These are phyloP conservation scores for Entomortierella lignicola DNA, from an alignment of 192 early-diverging fungal genomes.

Conservation along the genomic window DNA sequence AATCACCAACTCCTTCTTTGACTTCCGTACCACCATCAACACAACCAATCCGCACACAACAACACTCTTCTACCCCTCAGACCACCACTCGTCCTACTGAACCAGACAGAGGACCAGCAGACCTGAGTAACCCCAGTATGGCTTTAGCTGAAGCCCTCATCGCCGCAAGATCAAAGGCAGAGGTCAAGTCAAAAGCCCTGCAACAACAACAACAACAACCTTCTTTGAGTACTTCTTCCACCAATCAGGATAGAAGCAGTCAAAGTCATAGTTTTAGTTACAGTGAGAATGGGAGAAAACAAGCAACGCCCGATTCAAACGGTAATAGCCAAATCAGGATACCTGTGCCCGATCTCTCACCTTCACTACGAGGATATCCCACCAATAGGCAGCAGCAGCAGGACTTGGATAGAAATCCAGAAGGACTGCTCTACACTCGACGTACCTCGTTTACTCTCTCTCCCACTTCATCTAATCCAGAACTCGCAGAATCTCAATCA, in stretches of 20 bases:
- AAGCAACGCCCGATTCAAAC: conserved; percentile 9
- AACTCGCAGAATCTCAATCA: conserved; percentile 37
- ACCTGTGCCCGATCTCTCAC: conserved; percentile 43
- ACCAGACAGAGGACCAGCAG: conserved; percentile 47
- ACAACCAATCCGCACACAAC: conserved; percentile 13
- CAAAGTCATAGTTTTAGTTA: not conserved
- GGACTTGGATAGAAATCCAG: conserved; percentile 15
- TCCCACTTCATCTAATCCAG: conserved; percentile 49
- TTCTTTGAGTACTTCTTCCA: not conserved
- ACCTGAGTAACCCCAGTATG: conserved; percentile 49
- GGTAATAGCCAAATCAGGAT: conserved; percentile 26
- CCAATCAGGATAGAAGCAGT: not conserved
- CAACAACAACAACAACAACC: conserved; percentile 7
- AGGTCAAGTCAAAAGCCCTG: conserved; percentile 8
- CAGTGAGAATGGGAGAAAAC: conserved; percentile 10
- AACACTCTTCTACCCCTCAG: conserved; percentile 11
- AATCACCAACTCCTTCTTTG: not conserved
- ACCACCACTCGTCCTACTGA: conserved; percentile 18
- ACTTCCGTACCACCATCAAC: conserved; percentile 7
- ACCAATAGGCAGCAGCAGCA: conserved; percentile 6
- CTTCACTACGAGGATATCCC: conserved; percentile 19
- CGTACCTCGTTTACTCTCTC: conserved; percentile 44
- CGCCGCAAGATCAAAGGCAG: conserved; percentile 42
- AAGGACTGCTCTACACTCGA: conserved; percentile 26
- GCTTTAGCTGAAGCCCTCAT: conserved; percentile 43